Conservation (phyloP, 2,329 filamentous ascomycete species). For the Verticillium dahliae region DNA sequence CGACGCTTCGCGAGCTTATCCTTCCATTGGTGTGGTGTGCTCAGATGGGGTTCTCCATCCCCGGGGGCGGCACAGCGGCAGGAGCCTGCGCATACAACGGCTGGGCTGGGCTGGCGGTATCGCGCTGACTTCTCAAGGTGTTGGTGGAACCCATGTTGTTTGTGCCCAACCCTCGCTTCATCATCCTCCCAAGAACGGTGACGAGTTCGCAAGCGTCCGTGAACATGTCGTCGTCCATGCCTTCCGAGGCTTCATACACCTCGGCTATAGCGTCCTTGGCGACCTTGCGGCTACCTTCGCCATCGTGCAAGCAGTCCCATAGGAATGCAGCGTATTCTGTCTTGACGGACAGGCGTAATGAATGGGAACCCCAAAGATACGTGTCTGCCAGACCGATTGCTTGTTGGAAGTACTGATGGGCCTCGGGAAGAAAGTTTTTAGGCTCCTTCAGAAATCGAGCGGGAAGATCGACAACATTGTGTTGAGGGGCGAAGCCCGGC, state of each 20-base stretch:
- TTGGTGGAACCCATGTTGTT: conserved; percentile 15
- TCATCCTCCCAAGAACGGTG: conserved; percentile 79
- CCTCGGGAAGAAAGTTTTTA: conserved; percentile 75
- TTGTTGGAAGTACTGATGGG: conserved; percentile 72
- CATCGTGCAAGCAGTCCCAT: conserved; percentile 86
- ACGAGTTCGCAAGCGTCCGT: conserved; percentile 86
- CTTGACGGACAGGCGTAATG: conserved; percentile 80
- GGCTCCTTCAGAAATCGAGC: conserved; percentile 67
- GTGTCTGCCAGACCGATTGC: conserved; percentile 68
- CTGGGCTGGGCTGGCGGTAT: conserved; percentile 19
- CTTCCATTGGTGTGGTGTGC: not conserved
- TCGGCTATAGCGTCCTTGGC: conserved; percentile 81
- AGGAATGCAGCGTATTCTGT: conserved; percentile 90
- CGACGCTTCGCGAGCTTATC: not conserved
- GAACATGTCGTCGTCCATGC: conserved; percentile 94
- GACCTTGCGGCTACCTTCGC: conserved; percentile 65
- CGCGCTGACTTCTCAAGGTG: conserved; percentile 24
- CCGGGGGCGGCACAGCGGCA: conserved; percentile 17
- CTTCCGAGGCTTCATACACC: conserved; percentile 85
- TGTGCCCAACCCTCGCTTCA: conserved; percentile 61
- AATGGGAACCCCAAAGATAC: conserved; percentile 80
- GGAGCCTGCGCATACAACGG: conserved; percentile 10
- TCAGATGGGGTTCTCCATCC: conserved; percentile 40
- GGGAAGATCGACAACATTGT: conserved; percentile 22
- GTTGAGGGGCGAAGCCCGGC: conserved; percentile 41